A percentile compares a stretch with the other conserved stretches of the same genome.
phyloP scores from a whole-genome alignment of 108 stramenopile species.

The Nitzschia palea region DNA sequence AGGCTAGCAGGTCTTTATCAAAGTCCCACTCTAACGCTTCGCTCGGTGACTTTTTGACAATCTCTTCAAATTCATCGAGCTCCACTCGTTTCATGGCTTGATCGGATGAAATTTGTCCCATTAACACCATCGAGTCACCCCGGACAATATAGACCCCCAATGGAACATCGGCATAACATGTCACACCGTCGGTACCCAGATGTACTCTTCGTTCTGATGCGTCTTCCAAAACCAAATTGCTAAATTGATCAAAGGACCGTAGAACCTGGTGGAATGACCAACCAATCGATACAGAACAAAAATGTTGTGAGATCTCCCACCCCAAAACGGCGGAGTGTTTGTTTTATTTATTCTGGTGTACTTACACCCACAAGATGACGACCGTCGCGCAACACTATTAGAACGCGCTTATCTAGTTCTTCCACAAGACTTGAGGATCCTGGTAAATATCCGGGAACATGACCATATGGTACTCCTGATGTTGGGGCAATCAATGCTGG shows the following conservation, averaged over 20 bases:
- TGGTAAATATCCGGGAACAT: slow-evolving; percentile 89
- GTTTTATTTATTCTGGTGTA: slow-evolving; percentile 6
- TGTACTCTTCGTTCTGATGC: slow-evolving; percentile 84
- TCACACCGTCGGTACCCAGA: slow-evolving; percentile 33
- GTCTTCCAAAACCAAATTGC: slow-evolving; percentile 91
- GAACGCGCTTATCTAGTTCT: slow-evolving; percentile 85
- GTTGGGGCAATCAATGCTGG: slow-evolving; percentile 13
- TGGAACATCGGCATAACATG: slow-evolving; percentile 82
- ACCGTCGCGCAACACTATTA: slow-evolving; percentile 92
- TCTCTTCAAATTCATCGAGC: slow-evolving; percentile 58
- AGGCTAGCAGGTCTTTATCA: slow-evolving; percentile 83
- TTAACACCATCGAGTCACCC: slow-evolving; percentile 89
- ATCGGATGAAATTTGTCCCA: slow-evolving; percentile 74
- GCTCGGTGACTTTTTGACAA: slow-evolving; percentile 30
- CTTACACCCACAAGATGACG: slow-evolving; percentile 89
- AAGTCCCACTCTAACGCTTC: slow-evolving; percentile 72
- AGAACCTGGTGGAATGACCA: slow-evolving; percentile 31
- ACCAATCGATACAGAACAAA: neutral
- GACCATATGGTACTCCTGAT: slow-evolving; percentile 71
- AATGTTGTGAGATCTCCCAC: neutral
- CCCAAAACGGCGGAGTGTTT: neutral
- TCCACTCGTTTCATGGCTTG: slow-evolving; percentile 51
- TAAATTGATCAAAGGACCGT: slow-evolving; percentile 94
- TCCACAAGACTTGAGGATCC: slow-evolving; percentile 92
- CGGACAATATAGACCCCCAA: slow-evolving; percentile 87